Evolutionary conservation across 2,329 filamentous ascomycete genomes (phyloP).

Genomic region (Fonsecaea pedrosoi): DNA sequence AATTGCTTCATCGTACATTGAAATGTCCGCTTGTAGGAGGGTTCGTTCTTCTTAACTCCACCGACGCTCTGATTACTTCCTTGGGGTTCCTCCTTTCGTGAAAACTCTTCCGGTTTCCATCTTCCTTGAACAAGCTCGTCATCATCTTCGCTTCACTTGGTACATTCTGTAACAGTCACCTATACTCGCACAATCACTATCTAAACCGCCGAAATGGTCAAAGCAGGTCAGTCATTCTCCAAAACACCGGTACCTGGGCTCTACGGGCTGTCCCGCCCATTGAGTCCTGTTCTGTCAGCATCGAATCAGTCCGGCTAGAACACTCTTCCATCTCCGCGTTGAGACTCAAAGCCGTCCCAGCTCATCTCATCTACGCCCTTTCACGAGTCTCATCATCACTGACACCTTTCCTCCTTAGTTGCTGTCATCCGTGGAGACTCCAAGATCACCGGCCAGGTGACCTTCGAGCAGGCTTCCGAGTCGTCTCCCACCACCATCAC

Average conservation of each 20-base stretch:
- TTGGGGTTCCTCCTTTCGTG: neutral
- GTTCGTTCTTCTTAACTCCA: conserved; percentile 20
- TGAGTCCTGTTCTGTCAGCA: conserved; percentile 28
- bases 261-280: neutral
- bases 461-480: conserved; percentile 92
- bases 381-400: conserved; percentile 25
- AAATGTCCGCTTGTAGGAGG: neutral
- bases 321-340: neutral
- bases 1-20: conserved; percentile 25
- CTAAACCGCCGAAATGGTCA: conserved; percentile 86
- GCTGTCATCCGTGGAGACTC: conserved; percentile 97
- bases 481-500: conserved; percentile 80
- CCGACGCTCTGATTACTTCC: conserved; percentile 26
- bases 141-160: conserved; percentile 3
- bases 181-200: conserved; percentile 8
- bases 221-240: conserved; percentile 75
- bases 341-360: conserved; percentile 23
- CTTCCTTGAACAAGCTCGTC: conserved; percentile 3
- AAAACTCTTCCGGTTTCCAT: conserved; percentile 26
- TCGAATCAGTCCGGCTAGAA: conserved; percentile 4
- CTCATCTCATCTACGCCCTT: conserved; percentile 18
- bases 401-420: conserved; percentile 63
- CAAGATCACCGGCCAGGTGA: conserved; percentile 90
- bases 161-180: conserved; percentile 10
- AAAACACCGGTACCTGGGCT: neutral